Percentiles rank a stretch among this genome's conserved stretches.
Evolutionary conservation across 106 monocot species (phyloP).

Genomic region (Vanilla planifolia): DNA sequence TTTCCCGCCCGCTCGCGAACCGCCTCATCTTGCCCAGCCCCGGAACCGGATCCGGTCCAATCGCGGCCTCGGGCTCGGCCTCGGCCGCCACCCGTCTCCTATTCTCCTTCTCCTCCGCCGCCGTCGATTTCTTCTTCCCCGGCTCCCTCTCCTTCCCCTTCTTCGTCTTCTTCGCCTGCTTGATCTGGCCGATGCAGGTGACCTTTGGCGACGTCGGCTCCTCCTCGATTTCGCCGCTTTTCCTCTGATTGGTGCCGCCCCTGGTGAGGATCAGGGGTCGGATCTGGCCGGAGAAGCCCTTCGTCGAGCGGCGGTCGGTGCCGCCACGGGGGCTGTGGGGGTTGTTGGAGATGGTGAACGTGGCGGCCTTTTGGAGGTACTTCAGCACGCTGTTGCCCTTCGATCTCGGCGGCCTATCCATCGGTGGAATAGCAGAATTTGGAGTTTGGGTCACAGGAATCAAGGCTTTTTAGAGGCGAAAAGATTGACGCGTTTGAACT

Average conservation of each 20-base stretch:
- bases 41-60: constrained; percentile 9
- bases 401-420: constrained; percentile 4
- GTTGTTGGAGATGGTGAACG: constrained; percentile 2
- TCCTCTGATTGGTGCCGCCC: not conserved
- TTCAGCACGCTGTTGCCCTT: not conserved
- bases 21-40: constrained; percentile 40
- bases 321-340: constrained; percentile 1
- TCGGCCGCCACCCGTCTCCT: not conserved
- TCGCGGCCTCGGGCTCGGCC: not conserved
- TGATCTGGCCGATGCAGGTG: constrained; percentile 17
- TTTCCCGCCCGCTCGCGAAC: constrained; percentile 44
- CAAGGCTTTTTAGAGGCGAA: too few relatives aligned
- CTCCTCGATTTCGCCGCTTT: not conserved
- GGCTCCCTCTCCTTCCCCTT: not conserved
- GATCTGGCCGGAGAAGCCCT: not conserved
- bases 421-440: too few relatives aligned
- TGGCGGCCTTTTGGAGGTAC: constrained; percentile 7
- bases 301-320: not conserved
- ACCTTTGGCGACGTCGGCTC: constrained; percentile 16
- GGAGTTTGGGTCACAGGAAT: too few relatives aligned
- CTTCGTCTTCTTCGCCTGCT: constrained; percentile 1
- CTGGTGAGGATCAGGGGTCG: not conserved
- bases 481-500: too few relatives aligned
- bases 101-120: constrained; percentile 1
- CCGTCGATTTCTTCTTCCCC: not conserved